Evolutionary conservation across 495 filamentous ascomycete genomes (phyloP), one percentile per base, ranked within the genome.

Genomic region (Immersiella caudata): DNA sequence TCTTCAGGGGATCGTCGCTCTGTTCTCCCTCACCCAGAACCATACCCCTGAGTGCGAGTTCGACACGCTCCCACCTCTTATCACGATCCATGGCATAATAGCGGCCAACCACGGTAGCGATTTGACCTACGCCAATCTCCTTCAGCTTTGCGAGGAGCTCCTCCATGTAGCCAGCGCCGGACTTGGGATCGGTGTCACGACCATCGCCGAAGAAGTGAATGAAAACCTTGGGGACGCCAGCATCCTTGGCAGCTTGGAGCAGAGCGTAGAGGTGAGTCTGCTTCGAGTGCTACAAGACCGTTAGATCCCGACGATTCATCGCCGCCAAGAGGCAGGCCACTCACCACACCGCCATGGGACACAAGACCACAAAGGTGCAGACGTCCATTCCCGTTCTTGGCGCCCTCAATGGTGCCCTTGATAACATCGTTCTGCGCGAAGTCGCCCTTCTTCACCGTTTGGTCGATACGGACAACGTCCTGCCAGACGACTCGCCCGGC

Each of bases 71-170:
- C 95, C 95, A 99, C 77, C 95, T 88, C 91, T 98, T 99, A 80
- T 99, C 95, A 73, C 95, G 94, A 84, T 99, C 95, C 95, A 99
- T 99, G 76, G 93, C 93, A 77, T 92, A 99, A 87, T 97, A 99
- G 68, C 95, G 87, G 60, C 95, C 95, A 46, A 98, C 94, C 29
- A 96, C 87, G 22, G 95, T 97, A n/a, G 91, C 94, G 69, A 98
- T 86, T 75, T 94, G 81, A 72, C 95, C 94, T 69, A 89, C 78
- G 27, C 93, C 95, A 71, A 96, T 85, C 78, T 97, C 92, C 78
- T 93, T 88, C 55, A 86, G 88, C 68, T 87, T 89, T 27, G 88
- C 85, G 54, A 97, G 80, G 14, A 98, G 83, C 72, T 92, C 85
- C 79, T 96, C 80, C 91, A 99, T 89, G 79, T 96, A 96, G 52